These are phyloP conservation scores for Typha latifolia DNA, from an alignment of 176 grass and related monocot genomes.

Conservation along the genomic window DNA sequence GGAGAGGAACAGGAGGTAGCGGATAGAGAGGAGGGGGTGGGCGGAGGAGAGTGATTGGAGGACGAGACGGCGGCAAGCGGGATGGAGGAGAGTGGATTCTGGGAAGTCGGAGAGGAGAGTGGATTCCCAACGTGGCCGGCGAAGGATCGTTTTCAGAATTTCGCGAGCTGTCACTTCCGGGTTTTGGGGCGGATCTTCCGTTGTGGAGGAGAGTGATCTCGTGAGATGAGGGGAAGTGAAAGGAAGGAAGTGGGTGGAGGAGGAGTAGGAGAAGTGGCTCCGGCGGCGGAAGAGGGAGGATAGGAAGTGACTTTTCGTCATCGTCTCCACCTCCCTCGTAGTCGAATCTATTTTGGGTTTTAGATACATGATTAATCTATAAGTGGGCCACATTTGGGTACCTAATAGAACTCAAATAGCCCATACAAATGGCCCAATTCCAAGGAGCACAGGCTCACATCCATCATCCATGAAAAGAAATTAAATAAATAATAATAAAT, in stretches of 20 bases:
- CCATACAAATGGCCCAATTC: no score
- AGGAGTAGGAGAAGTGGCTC: not conserved
- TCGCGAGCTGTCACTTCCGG: not conserved
- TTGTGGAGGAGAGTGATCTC: not conserved
- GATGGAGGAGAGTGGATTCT: conserved; percentile 38
- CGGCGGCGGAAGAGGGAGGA: not conserved
- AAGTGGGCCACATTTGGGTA: no score
- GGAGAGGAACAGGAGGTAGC: not conserved
- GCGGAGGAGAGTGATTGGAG: conserved; percentile 33
- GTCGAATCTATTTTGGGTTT: no score
- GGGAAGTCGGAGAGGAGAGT: not conserved
- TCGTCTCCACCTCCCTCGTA: no score
- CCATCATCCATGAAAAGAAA: no score
- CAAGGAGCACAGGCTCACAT: no score
- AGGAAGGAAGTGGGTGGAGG: not conserved
- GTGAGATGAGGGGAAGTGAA: not conserved
- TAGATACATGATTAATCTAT: no score
- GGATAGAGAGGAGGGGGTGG: conserved; percentile 27
- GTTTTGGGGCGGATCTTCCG: no score
- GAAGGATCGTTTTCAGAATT: not conserved
- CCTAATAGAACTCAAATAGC: no score
- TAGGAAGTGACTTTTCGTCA: no score
- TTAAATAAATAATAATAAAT: no score
- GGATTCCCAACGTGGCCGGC: conserved; percentile 8
- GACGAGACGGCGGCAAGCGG: conserved; percentile 31